Evolutionary conservation across 1,284 basidiomycete species (phyloP).

Genomic region (Irpex sp.): DNA sequence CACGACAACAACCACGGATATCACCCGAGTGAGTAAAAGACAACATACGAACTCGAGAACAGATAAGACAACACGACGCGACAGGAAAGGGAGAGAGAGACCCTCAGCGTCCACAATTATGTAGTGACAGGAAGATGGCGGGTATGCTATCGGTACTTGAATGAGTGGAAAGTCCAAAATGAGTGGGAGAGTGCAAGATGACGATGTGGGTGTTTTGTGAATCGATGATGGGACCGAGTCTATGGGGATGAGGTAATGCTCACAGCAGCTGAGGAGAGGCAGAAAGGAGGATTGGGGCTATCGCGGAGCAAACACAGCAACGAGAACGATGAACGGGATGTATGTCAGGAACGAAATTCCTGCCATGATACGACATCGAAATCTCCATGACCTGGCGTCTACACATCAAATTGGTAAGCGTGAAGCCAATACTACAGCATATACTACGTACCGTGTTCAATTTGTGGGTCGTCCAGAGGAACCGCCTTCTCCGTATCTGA

Average conservation of each 20-base stretch:
- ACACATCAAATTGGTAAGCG: constrained; percentile 7
- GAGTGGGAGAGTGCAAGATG: neutral
- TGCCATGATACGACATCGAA: constrained; percentile 66
- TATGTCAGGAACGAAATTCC: constrained; percentile 66
- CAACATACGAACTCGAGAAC: neutral
- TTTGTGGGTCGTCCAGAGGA: constrained; percentile 68
- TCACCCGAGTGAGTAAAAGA: neutral
- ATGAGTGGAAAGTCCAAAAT: neutral
- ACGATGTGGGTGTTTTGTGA: neutral
- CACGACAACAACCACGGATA: neutral
- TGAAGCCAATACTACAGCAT: too few relatives aligned
- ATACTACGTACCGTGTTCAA: constrained; percentile 42
- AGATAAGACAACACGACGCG: neutral
- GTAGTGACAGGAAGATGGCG: neutral
- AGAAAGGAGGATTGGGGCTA: neutral
- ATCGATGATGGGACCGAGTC: neutral
- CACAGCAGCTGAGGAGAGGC: neutral
- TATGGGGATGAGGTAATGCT: neutral
- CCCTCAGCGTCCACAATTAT: constrained; percentile 4
- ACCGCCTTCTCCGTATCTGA: constrained; percentile 64
- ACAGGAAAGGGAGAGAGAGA: neutral
- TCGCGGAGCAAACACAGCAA: constrained; percentile 54
- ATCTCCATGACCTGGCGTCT: constrained; percentile 71
- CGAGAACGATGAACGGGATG: constrained; percentile 67
- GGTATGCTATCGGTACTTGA: neutral